Conservation (phyloP, 768 basidiomycete species). For the Rhizopogon vesiculosus region DNA sequence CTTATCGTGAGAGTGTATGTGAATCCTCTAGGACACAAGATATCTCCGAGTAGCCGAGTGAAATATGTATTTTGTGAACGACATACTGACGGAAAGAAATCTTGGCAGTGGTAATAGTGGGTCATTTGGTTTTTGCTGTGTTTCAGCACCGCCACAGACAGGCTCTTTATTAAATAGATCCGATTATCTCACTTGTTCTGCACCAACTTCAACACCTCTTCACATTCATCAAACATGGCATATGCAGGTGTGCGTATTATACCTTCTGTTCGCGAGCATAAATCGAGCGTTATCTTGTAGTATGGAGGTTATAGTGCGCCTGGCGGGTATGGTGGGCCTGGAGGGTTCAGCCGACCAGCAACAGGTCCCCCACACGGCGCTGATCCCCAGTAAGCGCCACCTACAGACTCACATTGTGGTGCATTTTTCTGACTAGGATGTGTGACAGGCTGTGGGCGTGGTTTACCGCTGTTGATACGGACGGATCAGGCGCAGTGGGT, state of each 20-base stretch:
- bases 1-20: too few relatives aligned
- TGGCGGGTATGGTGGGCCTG: slow-evolving; percentile 7
- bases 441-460: slow-evolving; percentile 60
- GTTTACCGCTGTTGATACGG: slow-evolving; percentile 66
- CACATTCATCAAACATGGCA: background rate
- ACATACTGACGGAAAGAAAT: too few relatives aligned
- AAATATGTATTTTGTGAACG: too few relatives aligned
- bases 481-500: slow-evolving; percentile 64
- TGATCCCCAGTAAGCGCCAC: slow-evolving; percentile 62
- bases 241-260: background rate
- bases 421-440: too few relatives aligned
- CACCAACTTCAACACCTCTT: background rate
- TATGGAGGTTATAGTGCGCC: slow-evolving; percentile 19
- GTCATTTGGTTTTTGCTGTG: too few relatives aligned
- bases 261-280: background rate
- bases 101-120: too few relatives aligned
- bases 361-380: slow-evolving; percentile 43
- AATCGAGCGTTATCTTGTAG: slow-evolving; percentile 1
- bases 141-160: too few relatives aligned
- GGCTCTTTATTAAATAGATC: too few relatives aligned
- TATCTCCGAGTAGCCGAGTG: too few relatives aligned
- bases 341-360: slow-evolving; percentile 11
- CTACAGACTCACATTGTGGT: background rate
- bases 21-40: too few relatives aligned
- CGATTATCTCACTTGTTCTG: too few relatives aligned